Conservation (phyloP, 306 rosid genomes). For the Inga oerstediana region DNA sequence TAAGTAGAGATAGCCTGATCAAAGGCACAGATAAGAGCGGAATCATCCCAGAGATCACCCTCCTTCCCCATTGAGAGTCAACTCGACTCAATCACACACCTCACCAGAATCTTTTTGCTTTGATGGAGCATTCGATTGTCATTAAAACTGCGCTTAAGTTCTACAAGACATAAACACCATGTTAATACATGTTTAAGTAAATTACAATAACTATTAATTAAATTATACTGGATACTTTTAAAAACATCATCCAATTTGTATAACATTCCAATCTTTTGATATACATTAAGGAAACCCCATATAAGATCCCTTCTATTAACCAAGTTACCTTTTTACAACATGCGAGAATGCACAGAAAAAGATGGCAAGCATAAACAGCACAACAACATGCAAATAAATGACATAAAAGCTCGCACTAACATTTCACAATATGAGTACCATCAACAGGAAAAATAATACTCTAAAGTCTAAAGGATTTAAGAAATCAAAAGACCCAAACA, state of each 20-base stretch:
- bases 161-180: background rate
- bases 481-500: too few relatives aligned
- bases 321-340: background rate
- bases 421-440: too few relatives aligned
- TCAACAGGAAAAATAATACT: too few relatives aligned
- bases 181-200: background rate
- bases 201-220: background rate
- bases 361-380: background rate
- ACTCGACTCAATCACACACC: background rate
- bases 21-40: slow-evolving; percentile 76
- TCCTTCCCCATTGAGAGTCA: slow-evolving; percentile 54
- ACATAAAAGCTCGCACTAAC: background rate
- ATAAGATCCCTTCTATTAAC: background rate
- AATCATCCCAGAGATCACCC: slow-evolving; percentile 84
- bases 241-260: background rate
- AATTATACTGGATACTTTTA: background rate
- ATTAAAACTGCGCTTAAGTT: background rate
- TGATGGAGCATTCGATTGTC: background rate
- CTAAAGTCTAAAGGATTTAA: background rate
- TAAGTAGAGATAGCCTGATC: slow-evolving; percentile 69
- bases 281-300: background rate
- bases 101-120: background rate
- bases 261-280: background rate
- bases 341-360: background rate
- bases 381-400: background rate